Evolutionary conservation across 148 eudicot genomes (phyloP), one percentile per base, ranked within the genome.

Genomic region (Vaccinium macrocarpon): DNA sequence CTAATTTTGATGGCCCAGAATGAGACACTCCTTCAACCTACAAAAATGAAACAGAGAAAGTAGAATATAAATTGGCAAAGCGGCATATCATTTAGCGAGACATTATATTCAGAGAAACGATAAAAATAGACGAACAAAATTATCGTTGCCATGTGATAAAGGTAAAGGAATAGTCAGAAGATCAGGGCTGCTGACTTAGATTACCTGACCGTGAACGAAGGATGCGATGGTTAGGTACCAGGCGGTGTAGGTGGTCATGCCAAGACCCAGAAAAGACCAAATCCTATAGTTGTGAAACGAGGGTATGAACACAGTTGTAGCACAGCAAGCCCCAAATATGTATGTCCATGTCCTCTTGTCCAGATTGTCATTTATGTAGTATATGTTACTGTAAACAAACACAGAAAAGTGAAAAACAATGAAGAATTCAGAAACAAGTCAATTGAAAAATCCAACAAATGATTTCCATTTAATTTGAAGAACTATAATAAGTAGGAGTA

Each of bases 271-370:
- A 81, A 91, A 92, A 2, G 94, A 93, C 96, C 94, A 92, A 81
- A 92, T 85, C 84, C 96, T 87, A 76, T 92, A 93, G 87, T 93
- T 93, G 78, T 93, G 96, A 80, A 89, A 91, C n/a, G 94, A 91
- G 0, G 95, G 94, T 80, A 91, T 86, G 83, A 90, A 91, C 75
- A 91, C 94, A 7, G 96, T 91, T 2, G 93, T 91, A 15, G 93
- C 96, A 85, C 94, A 93, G 78, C 96, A 93, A 8, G 96, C 95
- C 83, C 95, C 95, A 76, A 93, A 93, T 72, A 93, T 91, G 88
- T 93, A 93, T 15, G 95, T 93, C 95, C 95, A 93, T 53, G 95
- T 93, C 86, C 95, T 87, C 91, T 93, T 93, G 87, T 93, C 94
- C 62, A 93, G 77, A 2, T 82, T 86, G 82, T 93, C 94, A 84